A percentile compares a stretch with the other conserved stretches of the same genome.
Conservation (phyloP, 805 yeast species). For the Saturnispora sanitii region DNA sequence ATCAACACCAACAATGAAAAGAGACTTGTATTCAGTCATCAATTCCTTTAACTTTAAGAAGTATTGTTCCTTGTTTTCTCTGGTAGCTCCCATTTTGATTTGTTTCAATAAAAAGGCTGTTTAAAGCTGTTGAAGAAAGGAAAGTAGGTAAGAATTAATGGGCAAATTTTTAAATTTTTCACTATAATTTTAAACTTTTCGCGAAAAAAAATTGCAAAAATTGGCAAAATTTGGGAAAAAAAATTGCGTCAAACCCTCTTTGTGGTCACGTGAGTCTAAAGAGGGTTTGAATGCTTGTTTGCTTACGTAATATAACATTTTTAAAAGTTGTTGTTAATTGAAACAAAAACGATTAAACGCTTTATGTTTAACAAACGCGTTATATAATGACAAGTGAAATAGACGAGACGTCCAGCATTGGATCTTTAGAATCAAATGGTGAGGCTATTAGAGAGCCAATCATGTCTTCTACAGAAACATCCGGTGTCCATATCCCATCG, state of each 20-base stretch:
- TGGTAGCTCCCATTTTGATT: conserved; percentile 99
- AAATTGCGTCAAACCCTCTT: neutral
- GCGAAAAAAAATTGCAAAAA: neutral
- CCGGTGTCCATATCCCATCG: no score
- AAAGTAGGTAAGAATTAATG: no score
- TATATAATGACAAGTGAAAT: neutral
- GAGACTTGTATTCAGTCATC: conserved; percentile 93
- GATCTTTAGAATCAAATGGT: neutral
- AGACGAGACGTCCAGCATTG: neutral
- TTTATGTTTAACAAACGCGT: neutral
- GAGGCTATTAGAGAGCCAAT: conserved; percentile 1
- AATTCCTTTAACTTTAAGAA: conserved; percentile 90
- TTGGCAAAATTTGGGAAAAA: neutral
- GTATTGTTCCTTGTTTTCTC: conserved; percentile 95
- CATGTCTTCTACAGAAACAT: neutral
- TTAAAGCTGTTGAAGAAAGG: conserved; percentile 48
- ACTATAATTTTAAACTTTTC: neutral
- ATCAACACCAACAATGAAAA: conserved; percentile 99
- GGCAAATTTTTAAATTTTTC: neutral
- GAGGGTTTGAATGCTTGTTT: conserved; percentile 5
- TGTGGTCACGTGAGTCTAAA: conserved; percentile 3
- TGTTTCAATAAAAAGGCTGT: conserved; percentile 63
- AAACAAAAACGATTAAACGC: neutral
- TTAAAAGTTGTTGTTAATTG: no score
- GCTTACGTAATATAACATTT: neutral